Base-by-base conservation (phyloP, 2,329 filamentous ascomycete species). In the Penicillium concentricum region DNA sequence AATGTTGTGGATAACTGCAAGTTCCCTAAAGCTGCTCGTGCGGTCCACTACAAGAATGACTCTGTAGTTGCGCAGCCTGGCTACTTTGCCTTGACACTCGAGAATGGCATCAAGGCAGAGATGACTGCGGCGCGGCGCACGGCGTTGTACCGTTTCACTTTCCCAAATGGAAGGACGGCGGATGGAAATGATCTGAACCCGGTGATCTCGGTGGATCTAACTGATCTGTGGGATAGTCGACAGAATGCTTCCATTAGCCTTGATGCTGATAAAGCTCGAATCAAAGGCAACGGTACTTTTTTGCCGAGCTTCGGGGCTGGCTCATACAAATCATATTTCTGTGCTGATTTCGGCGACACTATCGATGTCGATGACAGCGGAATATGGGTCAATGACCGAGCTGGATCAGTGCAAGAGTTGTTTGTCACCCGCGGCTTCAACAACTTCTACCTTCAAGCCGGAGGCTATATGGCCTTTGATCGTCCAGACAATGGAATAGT, bases 61-160 rank as follows among this genome's bases (percentile, higher is more conserved):
- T 81, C 74, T 13, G 81, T 87, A 2, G 71, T 78, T 10, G 84
- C 86, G 0, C 75, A 75, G 43, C 86, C 86, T 0, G 87, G 87
- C 0, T 85, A 85, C 61, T 89, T 89, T 67, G 79, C 79, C 24
- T 76, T 89, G 51, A 81, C 78, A 0, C 71, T 89, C 30, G 74
- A 79, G 49, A 80, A 76, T 32, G 81, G 82, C 0, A 78, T 88
- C 48, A 72, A 77, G 13, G 82, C 82, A 1, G 85, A 88, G 61
- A 87, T 88, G 83, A 89, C 86, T 0, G 79, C 82, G 1, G 78
- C 85, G 0, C 79, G 84, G 13, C 84, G 83, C 56, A 78, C 84
- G 0, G 83, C 85, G 2, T 68, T 89, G 2, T 88, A 88, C 67
- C 79, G 79, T n/a, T 87, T 89, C 63, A 83, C 78, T 0, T 89